Evolutionary conservation across 371 early-diverging fungal genomes (phyloP), one percentile per base, ranked within the genome.

Genomic region (Dinochytrium kinnereticum): DNA sequence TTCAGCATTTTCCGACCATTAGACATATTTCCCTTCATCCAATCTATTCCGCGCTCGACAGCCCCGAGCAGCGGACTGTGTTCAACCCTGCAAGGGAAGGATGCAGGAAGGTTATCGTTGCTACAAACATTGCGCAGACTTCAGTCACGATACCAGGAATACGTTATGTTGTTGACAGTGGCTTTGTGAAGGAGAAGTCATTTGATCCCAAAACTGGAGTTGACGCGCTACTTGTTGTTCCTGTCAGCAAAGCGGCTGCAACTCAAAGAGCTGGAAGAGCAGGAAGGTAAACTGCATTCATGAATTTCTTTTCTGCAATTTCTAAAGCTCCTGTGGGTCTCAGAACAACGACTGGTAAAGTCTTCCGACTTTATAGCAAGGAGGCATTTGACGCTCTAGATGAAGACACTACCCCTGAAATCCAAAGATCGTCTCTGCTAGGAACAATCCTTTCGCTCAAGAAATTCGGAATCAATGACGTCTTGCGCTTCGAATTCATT

Each of bases 101-200:
- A 1, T 30, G 53, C n/a, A 71, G 89, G 13, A 89, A 90, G 72
- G 70, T 89, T 39, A 87, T 92, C 24, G 75, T 91, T 39, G 84
- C 90, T 17, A 92, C 93, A 13, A 91, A 92, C 77, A 91, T 92
- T 76, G 90, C 91, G n/a, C 86, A 88, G 83, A 89, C 89, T 5
- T 89, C 89, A 15, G 77, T 98, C 38, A 98, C 96, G 0, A 94
- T 97, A 38, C 95, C 95, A 51, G 92, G 92, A 51, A 92, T 97
- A 71, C 87, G 91, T 36, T 82, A 94, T 83, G 97, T 98, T 0
- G 91, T 98, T 3, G 99, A 98, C 78, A 88, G 88, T 61, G 99
- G 98, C 2, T 93, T 96, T 81, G 93, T 93, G 40, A 97, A 97
- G 74, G 92, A 92, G 68, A 96, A 95, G 70, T 89, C 89, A 59